These are phyloP conservation scores for Oxyria digyna DNA, from an alignment of 148 eudicot species.

Conservation along the genomic window DNA sequence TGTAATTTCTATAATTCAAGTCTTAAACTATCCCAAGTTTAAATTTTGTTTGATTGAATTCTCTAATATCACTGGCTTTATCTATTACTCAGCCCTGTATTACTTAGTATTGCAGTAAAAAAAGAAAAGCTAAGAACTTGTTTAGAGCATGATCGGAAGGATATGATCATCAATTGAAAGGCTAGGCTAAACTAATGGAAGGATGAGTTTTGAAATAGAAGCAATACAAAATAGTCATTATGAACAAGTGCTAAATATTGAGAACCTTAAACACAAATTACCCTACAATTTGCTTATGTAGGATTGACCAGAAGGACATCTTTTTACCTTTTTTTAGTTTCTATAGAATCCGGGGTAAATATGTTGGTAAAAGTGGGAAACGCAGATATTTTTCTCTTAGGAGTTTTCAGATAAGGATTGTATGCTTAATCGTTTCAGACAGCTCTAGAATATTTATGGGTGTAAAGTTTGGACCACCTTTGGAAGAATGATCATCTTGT, in stretches of 20 bases:
- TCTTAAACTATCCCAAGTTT: not conserved
- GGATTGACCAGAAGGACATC: not conserved
- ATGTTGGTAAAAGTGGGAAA: not conserved
- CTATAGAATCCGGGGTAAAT: not conserved
- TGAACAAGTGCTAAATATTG: not conserved
- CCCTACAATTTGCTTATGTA: not conserved
- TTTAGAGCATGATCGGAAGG: not conserved
- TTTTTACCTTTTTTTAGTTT: not conserved
- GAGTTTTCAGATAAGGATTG: not conserved
- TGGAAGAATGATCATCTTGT: not conserved
- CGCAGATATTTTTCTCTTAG: not conserved
- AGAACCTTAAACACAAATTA: not conserved
- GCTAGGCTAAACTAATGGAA: not conserved
- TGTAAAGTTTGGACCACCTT: not conserved
- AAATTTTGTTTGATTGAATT: not conserved
- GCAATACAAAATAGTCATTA: not conserved
- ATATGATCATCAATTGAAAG: not conserved
- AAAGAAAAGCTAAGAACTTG: not conserved
- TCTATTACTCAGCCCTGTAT: not conserved
- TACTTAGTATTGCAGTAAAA: not conserved
- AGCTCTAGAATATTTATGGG: not conserved
- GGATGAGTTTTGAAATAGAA: not conserved
- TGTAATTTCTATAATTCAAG: not conserved
- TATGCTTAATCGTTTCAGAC: not conserved
- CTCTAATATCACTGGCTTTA: not conserved